Percentiles rank a stretch among this genome's conserved stretches.
These are phyloP conservation scores for Trichoderma sp. DNA, from an alignment of 2,329 filamentous ascomycete species.

Conservation along the genomic window DNA sequence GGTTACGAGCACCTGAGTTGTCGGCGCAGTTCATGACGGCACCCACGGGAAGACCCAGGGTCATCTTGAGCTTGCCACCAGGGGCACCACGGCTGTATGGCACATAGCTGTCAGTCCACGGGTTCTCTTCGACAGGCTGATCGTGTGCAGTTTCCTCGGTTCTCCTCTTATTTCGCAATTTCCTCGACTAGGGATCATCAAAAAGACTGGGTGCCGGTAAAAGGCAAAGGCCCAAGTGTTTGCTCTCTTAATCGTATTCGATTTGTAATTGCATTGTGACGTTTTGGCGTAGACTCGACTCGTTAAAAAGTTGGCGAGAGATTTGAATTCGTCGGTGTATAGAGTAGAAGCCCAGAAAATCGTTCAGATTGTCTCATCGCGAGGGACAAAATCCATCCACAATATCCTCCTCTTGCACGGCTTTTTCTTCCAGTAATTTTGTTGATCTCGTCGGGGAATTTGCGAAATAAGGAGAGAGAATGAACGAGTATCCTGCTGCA, in stretches of 20 bases:
- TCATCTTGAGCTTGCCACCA: constrained; percentile 99
- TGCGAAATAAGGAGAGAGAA: neutral
- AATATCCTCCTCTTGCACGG: constrained; percentile 33
- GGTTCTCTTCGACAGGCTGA: neutral
- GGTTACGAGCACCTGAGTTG: constrained; percentile 97
- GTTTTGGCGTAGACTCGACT: neutral
- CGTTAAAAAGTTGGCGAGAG: neutral
- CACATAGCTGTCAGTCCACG: constrained; percentile 41
- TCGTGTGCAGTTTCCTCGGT: neutral
- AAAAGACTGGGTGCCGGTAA: constrained; percentile 3
- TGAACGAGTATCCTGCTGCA: constrained; percentile 9
- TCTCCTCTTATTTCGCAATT: constrained; percentile 13
- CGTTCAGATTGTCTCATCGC: neutral
- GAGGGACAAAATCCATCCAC: neutral
- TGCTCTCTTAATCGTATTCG: neutral
- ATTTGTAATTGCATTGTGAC: neutral
- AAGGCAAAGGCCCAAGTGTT: neutral
- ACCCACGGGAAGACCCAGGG: constrained; percentile 98
- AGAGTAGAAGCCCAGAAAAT: neutral
- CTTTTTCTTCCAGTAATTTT: constrained; percentile 20
- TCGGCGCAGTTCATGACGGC: constrained; percentile 99
- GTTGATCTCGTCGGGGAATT: constrained; percentile 13
- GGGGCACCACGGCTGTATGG: constrained; percentile 77
- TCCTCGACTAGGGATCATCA: constrained; percentile 3
- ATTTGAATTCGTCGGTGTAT: neutral